Base-by-base conservation (phyloP, 805 yeast genomes). In the Naumovozyma castellii region DNA sequence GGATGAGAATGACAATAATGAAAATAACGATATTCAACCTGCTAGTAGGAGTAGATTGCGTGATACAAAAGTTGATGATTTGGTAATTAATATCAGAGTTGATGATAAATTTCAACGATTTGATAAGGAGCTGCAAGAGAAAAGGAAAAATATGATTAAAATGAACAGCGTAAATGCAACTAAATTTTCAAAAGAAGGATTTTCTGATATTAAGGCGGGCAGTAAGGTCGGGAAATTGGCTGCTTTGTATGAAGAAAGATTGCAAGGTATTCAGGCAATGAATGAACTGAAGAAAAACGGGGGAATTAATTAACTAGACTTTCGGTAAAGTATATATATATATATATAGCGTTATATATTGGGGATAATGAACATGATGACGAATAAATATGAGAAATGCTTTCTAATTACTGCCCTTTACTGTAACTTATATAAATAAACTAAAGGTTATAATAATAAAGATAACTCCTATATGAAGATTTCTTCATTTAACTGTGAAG, bases 171-270 rank as follows among this genome's bases (percentile, higher is more conserved):
- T 37, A 12, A 36, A 40, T 16, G 35, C 44, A 5, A 38, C 40
- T 8, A 60, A 59, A 34, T 59, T 61, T 22, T 58, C 67, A 1
- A 49, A 54, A 10, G 57, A 60, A 33, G 64, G 67, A 4, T 59
- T 65, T 38, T 50, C 64, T 3, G 58, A 57, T 4, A 75, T 75
- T 5, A 65, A 72, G 10, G 54, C 78, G 14, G 78, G 76, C 10
- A 66, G 73, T 38, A 75, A 74, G 56, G 85, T 80, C 1, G 73
- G 77, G 10, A 78, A 73, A 50, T 61, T 80, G 43, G 81, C 85
- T 2, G 71, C 69, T 42, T 57, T 79, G 31, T 80, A 75, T 47
- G 87, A 80, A 51, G 84, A 79, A 51, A 63, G 80, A 46, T 39
- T 66, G 4, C 61, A 53, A 44, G 69, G 69, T 13, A 44, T 65